A percentile compares a stretch with the other conserved stretches of the same genome.
Conservation (phyloP, 257 asterid species). For the Penstemon davidsonii region DNA sequence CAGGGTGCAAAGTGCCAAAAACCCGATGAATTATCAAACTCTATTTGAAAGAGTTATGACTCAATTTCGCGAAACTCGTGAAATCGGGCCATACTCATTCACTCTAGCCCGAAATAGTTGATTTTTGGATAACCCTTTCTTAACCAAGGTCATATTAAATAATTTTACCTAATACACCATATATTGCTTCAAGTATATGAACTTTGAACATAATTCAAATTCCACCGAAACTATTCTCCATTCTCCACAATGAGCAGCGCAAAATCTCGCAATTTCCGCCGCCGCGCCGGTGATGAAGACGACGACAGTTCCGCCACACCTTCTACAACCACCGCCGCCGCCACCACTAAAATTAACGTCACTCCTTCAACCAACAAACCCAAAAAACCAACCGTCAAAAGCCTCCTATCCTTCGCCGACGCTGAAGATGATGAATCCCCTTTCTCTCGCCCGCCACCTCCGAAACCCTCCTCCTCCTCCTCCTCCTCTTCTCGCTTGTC, state of each 20-base stretch:
- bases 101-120: too few relatives aligned
- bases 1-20: too few relatives aligned
- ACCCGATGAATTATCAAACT: too few relatives aligned
- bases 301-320: constrained; percentile 39
- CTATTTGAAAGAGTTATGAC: too few relatives aligned
- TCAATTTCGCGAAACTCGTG: too few relatives aligned
- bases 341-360: constrained; percentile 34
- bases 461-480: constrained; percentile 42
- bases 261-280: constrained; percentile 79
- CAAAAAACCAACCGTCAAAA: constrained; percentile 54
- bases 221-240: too few relatives aligned
- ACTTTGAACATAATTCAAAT: too few relatives aligned
- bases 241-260: constrained; percentile 55
- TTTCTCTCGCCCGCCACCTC: constrained; percentile 47
- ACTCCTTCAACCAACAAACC: constrained; percentile 48
- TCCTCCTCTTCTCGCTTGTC: constrained; percentile 47
- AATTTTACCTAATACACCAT: too few relatives aligned
- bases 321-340: constrained; percentile 26
- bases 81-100: too few relatives aligned
- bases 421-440: constrained; percentile 64
- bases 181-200: too few relatives aligned
- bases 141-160: too few relatives aligned
- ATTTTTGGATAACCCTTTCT: too few relatives aligned
- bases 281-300: constrained; percentile 72
- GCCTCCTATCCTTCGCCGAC: constrained; percentile 83